Base-by-base conservation (phyloP, 176 grass and related monocot species). In the Elymus sibiricus region DNA sequence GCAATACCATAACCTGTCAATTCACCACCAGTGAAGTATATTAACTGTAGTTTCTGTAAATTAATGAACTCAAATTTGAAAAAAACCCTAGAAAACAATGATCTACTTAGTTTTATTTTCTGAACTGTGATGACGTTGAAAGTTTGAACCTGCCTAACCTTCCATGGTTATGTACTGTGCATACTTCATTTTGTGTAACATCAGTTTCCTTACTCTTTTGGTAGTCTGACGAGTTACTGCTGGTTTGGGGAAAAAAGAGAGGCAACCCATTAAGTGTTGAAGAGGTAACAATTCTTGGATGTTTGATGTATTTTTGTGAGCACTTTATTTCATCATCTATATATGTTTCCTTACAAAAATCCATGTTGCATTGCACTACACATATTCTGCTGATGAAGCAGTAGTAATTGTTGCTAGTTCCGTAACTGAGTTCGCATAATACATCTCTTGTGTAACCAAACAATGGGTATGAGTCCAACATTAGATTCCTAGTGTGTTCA, bases 191-290 rank as follows among this genome's bases (percentile, higher is more conserved):
- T 46, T 74, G 6, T 81, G 62, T 82, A 82, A 90, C 83, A 60
- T 39, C 13, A 80, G 42, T 76, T 91, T 82, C 15, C 44, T 72
- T 74, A 2, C 35, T 79, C 46, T 79, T 92, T 92, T 93, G 77
- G 64, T 90, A 99, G 97, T 78, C 93, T 87, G 94, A 99, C 65
- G 88, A 87, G 64, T 86, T 92, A 73, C 88, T 90, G 82, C 85
- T 99, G 21, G 92, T 94, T 28, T 99, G 97, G 94, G 97, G 97
- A 69, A 99, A 96, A 88, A 89, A 93, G 90, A 96, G 97, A 83
- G 92, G 88, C 17, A 69, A 2, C 5, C 87, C 92, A n/a, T 89
- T 99, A 70, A 86, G 72, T 80, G 79, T 88, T 66, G 85, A 96
- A 86, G 94, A 99, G 97, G 97, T 99, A 96, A 82, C 39, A 24